A percentile compares a stretch with the other conserved stretches of the same genome.
These are phyloP conservation scores for Neofusicoccum cordaticola DNA, from an alignment of 2,329 filamentous ascomycete species.

Conservation along the genomic window DNA sequence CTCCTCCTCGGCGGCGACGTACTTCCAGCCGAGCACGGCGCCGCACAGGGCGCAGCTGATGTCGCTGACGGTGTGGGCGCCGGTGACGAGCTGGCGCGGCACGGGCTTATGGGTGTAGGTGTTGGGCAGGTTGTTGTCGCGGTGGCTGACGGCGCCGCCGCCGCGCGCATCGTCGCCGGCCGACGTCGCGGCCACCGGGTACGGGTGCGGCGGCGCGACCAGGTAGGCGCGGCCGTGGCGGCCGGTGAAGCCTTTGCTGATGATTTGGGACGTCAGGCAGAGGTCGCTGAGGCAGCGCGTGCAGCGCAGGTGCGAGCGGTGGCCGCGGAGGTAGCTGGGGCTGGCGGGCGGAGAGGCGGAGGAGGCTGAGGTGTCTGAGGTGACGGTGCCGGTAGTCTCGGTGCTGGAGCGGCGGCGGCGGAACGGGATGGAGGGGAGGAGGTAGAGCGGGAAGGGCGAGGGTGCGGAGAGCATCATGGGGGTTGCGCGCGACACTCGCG, in stretches of 20 bases:
- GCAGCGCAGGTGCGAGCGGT: constrained; percentile 49
- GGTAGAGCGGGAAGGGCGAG: constrained; percentile 36
- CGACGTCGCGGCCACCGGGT: constrained; percentile 5
- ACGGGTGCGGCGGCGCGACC: constrained; percentile 45
- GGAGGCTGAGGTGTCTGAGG: constrained; percentile 26
- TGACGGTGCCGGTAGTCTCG: constrained; percentile 33
- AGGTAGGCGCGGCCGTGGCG: constrained; percentile 64
- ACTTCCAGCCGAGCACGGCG: constrained; percentile 62
- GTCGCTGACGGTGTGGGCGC: constrained; percentile 61
- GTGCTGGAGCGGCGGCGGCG: constrained; percentile 43
- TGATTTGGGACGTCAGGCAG: constrained; percentile 58
- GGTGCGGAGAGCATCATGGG: constrained; percentile 14
- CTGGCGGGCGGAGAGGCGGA: constrained; percentile 23
- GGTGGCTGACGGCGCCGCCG: constrained; percentile 18
- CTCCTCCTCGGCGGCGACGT: constrained; percentile 61
- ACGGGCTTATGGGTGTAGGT: constrained; percentile 57
- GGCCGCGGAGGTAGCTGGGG: constrained; percentile 26
- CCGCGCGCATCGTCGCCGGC: constrained; percentile 2
- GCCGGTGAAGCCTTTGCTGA: constrained; percentile 64
- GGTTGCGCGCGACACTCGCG: too few species aligned
- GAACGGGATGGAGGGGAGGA: constrained; percentile 33
- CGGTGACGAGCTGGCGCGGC: constrained; percentile 60
- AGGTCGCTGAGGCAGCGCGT: constrained; percentile 58
- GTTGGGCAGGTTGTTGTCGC: constrained; percentile 52
- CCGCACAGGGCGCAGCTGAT: constrained; percentile 58